These are phyloP conservation scores for Microdochium paspali DNA, from an alignment of 2,329 filamentous ascomycete genomes.

Conservation along the genomic window DNA sequence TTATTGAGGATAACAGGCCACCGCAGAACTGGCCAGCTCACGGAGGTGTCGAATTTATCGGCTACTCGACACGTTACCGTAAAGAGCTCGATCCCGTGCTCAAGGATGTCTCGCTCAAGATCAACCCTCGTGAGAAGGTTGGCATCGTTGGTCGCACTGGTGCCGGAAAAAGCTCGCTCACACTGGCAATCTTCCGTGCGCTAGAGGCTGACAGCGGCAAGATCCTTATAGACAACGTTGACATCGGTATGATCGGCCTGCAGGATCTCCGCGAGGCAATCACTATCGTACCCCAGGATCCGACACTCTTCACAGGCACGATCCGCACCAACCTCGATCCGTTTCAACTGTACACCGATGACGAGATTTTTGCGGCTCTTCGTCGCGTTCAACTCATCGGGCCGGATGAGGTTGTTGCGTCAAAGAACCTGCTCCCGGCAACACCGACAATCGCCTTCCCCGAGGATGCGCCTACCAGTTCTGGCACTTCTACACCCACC, in stretches of 20 bases:
- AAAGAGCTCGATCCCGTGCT: constrained; percentile 81
- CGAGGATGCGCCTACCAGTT: constrained; percentile 13
- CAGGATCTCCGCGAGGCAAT: constrained; percentile 87
- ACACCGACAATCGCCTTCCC: constrained; percentile 16
- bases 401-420: constrained; percentile 31
- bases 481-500: constrained; percentile 20
- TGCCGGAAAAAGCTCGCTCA: constrained; percentile 92
- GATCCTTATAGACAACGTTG: constrained; percentile 85
- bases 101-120: constrained; percentile 75
- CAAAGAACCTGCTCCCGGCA: constrained; percentile 1
- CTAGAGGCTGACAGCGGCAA: constrained; percentile 84
- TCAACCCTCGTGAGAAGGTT: constrained; percentile 80
- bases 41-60: constrained; percentile 78
- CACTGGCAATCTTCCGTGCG: constrained; percentile 85
- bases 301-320: constrained; percentile 86
- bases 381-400: constrained; percentile 83
- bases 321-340: constrained; percentile 90
- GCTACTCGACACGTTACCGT: constrained; percentile 85
- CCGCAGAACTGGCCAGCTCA: constrained; percentile 73
- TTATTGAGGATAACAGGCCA: constrained; percentile 72
- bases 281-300: constrained; percentile 96
- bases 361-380: constrained; percentile 79
- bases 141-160: constrained; percentile 94
- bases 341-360: constrained; percentile 80
- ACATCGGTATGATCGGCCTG: constrained; percentile 84